A percentile compares a stretch with the other conserved stretches of the same genome.
Conservation (phyloP, 148 eudicot species). For the Camellia sinensis region DNA sequence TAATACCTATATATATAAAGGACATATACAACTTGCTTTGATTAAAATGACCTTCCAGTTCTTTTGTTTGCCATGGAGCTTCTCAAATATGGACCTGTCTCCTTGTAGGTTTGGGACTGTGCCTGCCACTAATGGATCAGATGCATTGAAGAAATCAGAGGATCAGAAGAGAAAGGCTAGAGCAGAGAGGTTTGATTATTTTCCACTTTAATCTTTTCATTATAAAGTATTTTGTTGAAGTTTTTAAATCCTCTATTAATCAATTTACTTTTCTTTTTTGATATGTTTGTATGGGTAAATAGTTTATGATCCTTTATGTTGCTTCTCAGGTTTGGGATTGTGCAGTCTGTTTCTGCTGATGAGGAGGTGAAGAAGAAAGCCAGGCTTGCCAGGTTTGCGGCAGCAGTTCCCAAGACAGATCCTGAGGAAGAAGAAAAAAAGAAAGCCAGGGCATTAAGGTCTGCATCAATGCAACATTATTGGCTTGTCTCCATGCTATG, state of each 20-base stretch:
- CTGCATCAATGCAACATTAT: conserved; percentile 5
- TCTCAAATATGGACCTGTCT: conserved; percentile 1
- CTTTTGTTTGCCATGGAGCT: neutral
- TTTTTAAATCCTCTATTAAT: neutral
- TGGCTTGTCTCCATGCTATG: neutral
- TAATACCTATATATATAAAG: neutral
- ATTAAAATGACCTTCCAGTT: neutral
- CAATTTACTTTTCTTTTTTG: neutral
- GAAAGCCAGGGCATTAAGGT: conserved; percentile 88
- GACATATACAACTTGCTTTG: neutral
- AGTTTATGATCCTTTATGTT: conserved; percentile 9
- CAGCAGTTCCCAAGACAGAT: conserved; percentile 40
- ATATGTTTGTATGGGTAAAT: neutral
- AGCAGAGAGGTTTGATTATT: conserved; percentile 67
- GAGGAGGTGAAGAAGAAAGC: conserved; percentile 84
- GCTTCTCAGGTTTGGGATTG: conserved; percentile 64
- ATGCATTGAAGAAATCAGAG: conserved; percentile 49
- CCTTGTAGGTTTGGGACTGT: conserved; percentile 62
- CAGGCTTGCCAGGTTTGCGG: conserved; percentile 58
- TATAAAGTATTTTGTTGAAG: neutral
- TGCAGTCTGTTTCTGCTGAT: conserved; percentile 35
- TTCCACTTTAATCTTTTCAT: neutral
- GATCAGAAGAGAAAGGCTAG: conserved; percentile 85
- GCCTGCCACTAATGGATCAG: conserved; percentile 35
- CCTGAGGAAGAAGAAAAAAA: conserved; percentile 71